These are phyloP conservation scores for Coriolopsis trogii DNA, from an alignment of 1,284 basidiomycete species.

Conservation along the genomic window DNA sequence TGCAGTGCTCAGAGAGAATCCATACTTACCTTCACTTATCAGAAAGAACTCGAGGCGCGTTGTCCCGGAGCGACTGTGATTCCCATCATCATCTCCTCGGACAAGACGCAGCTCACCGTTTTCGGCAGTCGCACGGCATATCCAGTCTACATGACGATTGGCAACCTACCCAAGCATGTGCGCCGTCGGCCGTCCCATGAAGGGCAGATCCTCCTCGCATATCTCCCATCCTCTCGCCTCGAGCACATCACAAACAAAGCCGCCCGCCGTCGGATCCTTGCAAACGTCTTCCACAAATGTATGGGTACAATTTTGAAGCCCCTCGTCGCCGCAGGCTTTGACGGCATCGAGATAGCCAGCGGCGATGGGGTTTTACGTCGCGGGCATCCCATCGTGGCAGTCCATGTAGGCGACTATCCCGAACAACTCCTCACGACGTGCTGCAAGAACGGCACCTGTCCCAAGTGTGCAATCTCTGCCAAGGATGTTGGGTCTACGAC, in stretches of 20 bases:
- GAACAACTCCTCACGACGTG: conserved; percentile 38
- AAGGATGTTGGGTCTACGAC: background rate
- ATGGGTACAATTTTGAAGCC: no score
- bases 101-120: conserved; percentile 41
- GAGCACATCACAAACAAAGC: conserved; percentile 29
- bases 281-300: conserved; percentile 42
- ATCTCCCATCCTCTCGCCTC: conserved; percentile 15
- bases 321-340: conserved; percentile 34
- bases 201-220: background rate
- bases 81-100: conserved; percentile 41
- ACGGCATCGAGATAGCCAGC: conserved; percentile 37
- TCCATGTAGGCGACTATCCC: conserved; percentile 46
- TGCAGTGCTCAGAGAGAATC: conserved; percentile 38
- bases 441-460: conserved; percentile 23
- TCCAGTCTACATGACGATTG: conserved; percentile 42
- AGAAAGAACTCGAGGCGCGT: conserved; percentile 19
- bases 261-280: conserved; percentile 5
- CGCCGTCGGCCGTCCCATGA: conserved; percentile 30
- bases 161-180: conserved; percentile 40
- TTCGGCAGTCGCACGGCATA: conserved; percentile 40
- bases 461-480: conserved; percentile 14
- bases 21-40: conserved; percentile 30
- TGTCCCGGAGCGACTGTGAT: conserved; percentile 41
- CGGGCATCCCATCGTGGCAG: conserved; percentile 39
- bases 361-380: conserved; percentile 36